Evolutionary conservation across 495 filamentous ascomycete species (phyloP), one percentile per base, ranked within the genome.

Genomic region (Penicillium paxilli): DNA sequence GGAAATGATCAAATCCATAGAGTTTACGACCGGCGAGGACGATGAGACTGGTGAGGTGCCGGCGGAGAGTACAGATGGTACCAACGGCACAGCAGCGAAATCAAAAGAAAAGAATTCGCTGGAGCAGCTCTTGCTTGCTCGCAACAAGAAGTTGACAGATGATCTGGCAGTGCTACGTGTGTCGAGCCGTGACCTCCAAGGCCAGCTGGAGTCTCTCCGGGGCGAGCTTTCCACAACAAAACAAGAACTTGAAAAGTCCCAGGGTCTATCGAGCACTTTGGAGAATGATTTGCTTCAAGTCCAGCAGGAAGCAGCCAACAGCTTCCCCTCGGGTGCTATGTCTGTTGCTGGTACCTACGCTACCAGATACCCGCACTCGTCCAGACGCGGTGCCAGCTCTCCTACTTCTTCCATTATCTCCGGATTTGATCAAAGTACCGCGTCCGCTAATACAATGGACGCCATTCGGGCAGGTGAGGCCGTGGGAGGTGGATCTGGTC

Each of bases 361-460:
- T 40, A 91, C 89, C 6, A 86, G 89, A 30, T 89, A 93, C 65
- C 89, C 89, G 1, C 84, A 89, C 58, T 90, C 91, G 5, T 80
- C 88, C 45, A 78, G 88, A 22, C 77, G 85, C 54, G 84, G 89
- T 23, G 71, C 62, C 19, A 80, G 86, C n/a, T 98, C 95, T 9
- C 94, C 94, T 11, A 97, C 94, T 16, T 96, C 92, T 5, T 97
- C 94, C 11, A 98, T 98, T 59, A 97, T 99, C 57, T 96, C 91
- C 41, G 94, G 94, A 20, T 92, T 96, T 68, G 91, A 96, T 68
- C 82, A 84, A 35, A 70, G 68, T 17, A 63, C 71, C 32, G 73
- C 57, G 47, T 78, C 65, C 44, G 63, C 67, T 24, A 77, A 72
- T 42, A 80, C 77, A 2, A 77, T 86, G 65, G 80, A 84, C 23